Percentiles rank a stretch among this genome's conserved stretches.
Conservation (phyloP, 148 eudicot species). For the Polygonum aviculare region DNA sequence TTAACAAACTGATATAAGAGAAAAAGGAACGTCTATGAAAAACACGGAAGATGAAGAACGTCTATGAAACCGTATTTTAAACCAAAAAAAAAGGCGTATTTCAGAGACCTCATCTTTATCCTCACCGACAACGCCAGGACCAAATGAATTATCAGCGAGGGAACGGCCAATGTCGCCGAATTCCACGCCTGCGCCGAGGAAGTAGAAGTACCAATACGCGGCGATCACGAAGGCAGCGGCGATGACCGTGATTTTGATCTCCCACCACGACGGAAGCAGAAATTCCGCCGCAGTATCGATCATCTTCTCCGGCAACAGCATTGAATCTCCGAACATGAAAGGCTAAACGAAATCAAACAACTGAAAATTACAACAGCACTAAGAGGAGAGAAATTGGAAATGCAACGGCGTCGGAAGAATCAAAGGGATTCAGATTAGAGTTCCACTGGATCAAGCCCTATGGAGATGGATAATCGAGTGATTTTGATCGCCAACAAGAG, state of each 20-base stretch:
- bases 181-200: slow-evolving; percentile 10
- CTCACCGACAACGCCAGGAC: slow-evolving; percentile 19
- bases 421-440: background rate
- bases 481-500: background rate
- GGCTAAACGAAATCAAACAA: background rate
- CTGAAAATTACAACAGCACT: background rate
- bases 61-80: background rate
- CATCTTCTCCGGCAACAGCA: slow-evolving; percentile 24
- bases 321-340: slow-evolving; percentile 1
- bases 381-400: background rate
- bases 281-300: slow-evolving; percentile 27
- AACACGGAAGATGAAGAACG: too few relatives aligned
- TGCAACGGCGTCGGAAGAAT: background rate
- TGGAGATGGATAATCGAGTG: background rate
- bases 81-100: background rate
- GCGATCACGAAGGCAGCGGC: slow-evolving; percentile 34
- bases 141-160: slow-evolving; percentile 13
- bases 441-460: background rate
- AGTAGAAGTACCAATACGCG: slow-evolving; percentile 37
- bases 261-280: slow-evolving; percentile 47
- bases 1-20: background rate
- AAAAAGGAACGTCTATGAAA: background rate
- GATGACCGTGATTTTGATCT: slow-evolving; percentile 39
- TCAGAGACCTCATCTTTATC: slow-evolving; percentile 30
- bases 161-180: slow-evolving; percentile 14